phyloP scores from a whole-genome alignment of 768 basidiomycete species.

The Lactarius evosmus region DNA sequence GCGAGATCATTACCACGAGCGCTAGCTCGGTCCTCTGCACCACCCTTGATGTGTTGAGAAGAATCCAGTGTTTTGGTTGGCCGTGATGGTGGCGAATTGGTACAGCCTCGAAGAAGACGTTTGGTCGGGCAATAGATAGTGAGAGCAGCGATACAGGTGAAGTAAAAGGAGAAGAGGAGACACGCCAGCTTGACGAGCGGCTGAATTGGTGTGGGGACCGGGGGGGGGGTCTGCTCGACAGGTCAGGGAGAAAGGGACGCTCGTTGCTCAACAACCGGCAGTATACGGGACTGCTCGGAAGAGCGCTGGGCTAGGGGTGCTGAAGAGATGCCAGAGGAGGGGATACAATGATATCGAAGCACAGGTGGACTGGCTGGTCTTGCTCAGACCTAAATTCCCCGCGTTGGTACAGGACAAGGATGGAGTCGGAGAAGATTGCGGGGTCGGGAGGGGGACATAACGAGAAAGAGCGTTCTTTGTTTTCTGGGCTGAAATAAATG shows the following conservation, averaged over 20 bases:
- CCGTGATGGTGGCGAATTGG: slow-evolving; percentile 8
- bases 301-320: not conserved
- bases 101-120: slow-evolving; percentile 1
- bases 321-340: not conserved
- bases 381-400: not conserved
- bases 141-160: slow-evolving; percentile 22
- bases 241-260: not conserved
- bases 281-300: not conserved
- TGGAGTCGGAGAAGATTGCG: not conserved
- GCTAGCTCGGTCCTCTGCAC: slow-evolving; percentile 14
- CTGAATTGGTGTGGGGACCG: not conserved
- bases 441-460: slow-evolving; percentile 3
- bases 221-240: not conserved
- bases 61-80: slow-evolving; percentile 17
- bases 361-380: not conserved
- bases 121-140: slow-evolving; percentile 18
- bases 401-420: not conserved
- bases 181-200: slow-evolving; percentile 26
- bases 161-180: slow-evolving; percentile 20
- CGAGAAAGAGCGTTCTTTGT: not conserved
- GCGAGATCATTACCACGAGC: not conserved
- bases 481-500: slow-evolving; percentile 7
- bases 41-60: slow-evolving; percentile 2
- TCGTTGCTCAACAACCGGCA: not conserved
- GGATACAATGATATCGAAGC: not conserved